A percentile compares a stretch with the other conserved stretches of the same genome.
These are phyloP conservation scores for Fusarium verrucosum DNA, from an alignment of 2,329 filamentous ascomycete genomes.

Conservation along the genomic window DNA sequence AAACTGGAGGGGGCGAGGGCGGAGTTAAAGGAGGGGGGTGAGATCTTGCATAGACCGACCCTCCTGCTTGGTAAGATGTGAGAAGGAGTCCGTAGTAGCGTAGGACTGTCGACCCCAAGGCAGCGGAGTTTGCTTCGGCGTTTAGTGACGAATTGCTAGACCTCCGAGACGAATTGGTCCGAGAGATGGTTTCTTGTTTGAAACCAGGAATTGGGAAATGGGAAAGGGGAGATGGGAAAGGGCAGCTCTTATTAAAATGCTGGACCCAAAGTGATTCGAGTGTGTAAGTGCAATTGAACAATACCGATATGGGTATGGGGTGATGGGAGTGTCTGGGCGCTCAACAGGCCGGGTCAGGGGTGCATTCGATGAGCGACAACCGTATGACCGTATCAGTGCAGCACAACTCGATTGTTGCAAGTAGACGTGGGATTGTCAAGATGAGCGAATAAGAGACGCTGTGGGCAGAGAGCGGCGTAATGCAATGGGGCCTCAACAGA, in stretches of 20 bases:
- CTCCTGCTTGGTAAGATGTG: slow-evolving; percentile 17
- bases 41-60: slow-evolving; percentile 5
- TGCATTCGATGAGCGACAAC: slow-evolving; percentile 39
- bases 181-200: slow-evolving; percentile 8
- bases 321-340: slow-evolving; percentile 37
- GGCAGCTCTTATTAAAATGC: slow-evolving; percentile 27
- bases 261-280: slow-evolving; percentile 23
- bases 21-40: slow-evolving; percentile 36
- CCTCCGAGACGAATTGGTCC: slow-evolving; percentile 16
- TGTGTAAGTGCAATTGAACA: slow-evolving; percentile 28
- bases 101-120: slow-evolving; percentile 33
- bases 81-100: slow-evolving; percentile 23
- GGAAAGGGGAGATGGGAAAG: neutral
- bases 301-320: slow-evolving; percentile 32
- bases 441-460: slow-evolving; percentile 34
- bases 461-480: slow-evolving; percentile 28
- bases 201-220: neutral
- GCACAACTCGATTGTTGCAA: slow-evolving; percentile 35
- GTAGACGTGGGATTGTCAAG: slow-evolving; percentile 33
- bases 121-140: slow-evolving; percentile 27
- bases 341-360: slow-evolving; percentile 30
- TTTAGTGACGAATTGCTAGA: slow-evolving; percentile 5
- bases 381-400: slow-evolving; percentile 39
- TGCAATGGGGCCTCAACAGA: slow-evolving; percentile 35
- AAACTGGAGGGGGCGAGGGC: slow-evolving; percentile 33